These are phyloP conservation scores for Cercospora citrullina DNA, from an alignment of 2,329 filamentous ascomycete species.

Conservation along the genomic window DNA sequence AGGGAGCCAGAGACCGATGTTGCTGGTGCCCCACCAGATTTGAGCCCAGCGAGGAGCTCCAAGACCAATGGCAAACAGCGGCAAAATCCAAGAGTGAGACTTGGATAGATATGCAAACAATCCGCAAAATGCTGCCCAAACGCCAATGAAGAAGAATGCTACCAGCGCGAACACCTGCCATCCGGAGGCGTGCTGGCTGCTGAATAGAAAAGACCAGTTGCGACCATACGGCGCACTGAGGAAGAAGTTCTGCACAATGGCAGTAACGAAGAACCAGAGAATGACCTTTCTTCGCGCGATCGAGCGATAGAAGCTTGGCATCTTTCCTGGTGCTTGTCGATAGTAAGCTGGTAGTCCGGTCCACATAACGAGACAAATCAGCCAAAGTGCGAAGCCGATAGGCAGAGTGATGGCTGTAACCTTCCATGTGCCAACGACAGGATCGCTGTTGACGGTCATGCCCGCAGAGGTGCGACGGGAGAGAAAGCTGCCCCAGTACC, in stretches of 20 bases:
- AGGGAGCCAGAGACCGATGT: slow-evolving; percentile 60
- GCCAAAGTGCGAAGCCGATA: slow-evolving; percentile 57
- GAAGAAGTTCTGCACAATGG: slow-evolving; percentile 66
- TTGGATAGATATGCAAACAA: slow-evolving; percentile 56
- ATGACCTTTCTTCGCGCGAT: slow-evolving; percentile 62
- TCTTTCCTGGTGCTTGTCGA: slow-evolving; percentile 60
- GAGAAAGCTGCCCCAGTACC: slow-evolving; percentile 64
- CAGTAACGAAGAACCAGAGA: slow-evolving; percentile 64
- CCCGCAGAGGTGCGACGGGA: slow-evolving; percentile 47
- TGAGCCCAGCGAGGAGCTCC: slow-evolving; percentile 65
- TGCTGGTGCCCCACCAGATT: slow-evolving; percentile 64
- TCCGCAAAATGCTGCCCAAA: slow-evolving; percentile 56
- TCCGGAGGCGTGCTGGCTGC: slow-evolving; percentile 53
- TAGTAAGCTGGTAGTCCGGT: slow-evolving; percentile 65
- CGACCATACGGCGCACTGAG: slow-evolving; percentile 64
- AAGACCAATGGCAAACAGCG: slow-evolving; percentile 65
- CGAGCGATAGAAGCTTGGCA: slow-evolving; percentile 64
- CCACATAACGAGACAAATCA: slow-evolving; percentile 55
- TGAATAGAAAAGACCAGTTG: slow-evolving; percentile 65
- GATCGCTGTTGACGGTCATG: slow-evolving; percentile 39
- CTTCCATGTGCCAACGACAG: slow-evolving; percentile 24
- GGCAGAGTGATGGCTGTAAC: slow-evolving; percentile 56
- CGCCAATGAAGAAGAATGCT: slow-evolving; percentile 52
- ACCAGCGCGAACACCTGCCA: slow-evolving; percentile 60
- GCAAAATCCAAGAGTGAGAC: slow-evolving; percentile 63